These are phyloP conservation scores for Marsdenia floribunda DNA, from an alignment of 257 asterid species.

Conservation along the genomic window DNA sequence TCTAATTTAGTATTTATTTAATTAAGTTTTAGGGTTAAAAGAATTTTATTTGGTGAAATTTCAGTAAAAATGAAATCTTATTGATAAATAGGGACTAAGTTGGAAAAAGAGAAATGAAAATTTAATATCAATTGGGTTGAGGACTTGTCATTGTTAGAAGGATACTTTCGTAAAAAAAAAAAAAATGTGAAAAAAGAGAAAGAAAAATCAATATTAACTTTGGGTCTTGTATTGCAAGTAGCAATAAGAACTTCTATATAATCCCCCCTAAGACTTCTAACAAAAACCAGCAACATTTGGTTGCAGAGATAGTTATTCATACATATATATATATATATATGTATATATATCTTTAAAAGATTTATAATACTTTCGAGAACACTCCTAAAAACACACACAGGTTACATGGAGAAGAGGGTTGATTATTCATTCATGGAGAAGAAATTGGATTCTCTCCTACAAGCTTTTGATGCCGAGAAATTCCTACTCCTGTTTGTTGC, in stretches of 20 bases:
- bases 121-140: too few relatives aligned
- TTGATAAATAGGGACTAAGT: too few relatives aligned
- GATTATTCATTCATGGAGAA: conserved; percentile 7
- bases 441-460: conserved; percentile 11
- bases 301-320: background rate
- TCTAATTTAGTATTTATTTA: too few relatives aligned
- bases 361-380: background rate
- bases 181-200: background rate
- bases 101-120: too few relatives aligned
- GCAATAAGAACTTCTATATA: conserved; percentile 14
- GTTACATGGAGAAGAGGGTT: background rate
- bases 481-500: conserved; percentile 20
- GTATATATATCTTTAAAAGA: too few relatives aligned
- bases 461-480: conserved; percentile 19
- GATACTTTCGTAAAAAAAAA: background rate
- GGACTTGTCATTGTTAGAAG: too few relatives aligned
- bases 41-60: too few relatives aligned
- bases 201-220: background rate
- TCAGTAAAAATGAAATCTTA: too few relatives aligned
- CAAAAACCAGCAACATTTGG: conserved; percentile 15
- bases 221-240: background rate
- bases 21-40: too few relatives aligned
- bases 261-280: background rate
- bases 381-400: background rate
- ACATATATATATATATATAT: too few relatives aligned